Percentiles rank a stretch among this genome's conserved stretches.
Conservation (phyloP, 2,329 filamentous ascomycete species). For the Epichloe sylvatica region DNA sequence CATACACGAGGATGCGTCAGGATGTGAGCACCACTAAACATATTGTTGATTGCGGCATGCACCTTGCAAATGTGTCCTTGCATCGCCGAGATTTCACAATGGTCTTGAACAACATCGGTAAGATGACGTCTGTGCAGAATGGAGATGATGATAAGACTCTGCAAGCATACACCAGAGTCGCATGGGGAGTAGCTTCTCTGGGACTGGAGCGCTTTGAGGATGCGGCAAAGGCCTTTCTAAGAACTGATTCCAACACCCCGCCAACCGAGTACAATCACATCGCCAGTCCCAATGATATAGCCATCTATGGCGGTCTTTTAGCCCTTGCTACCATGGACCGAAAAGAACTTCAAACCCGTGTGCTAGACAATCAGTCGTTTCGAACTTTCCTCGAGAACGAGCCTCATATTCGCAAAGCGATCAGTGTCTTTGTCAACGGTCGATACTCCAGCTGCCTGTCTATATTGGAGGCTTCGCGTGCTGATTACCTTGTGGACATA, state of each 20-base stretch:
- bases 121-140: slow-evolving; percentile 42
- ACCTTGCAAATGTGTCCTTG: slow-evolving; percentile 61
- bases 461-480: slow-evolving; percentile 65
- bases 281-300: slow-evolving; percentile 73
- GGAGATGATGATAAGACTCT: slow-evolving; percentile 31
- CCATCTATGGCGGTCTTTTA: slow-evolving; percentile 80
- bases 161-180: slow-evolving; percentile 38
- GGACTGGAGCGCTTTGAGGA: slow-evolving; percentile 36
- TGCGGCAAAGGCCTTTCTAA: slow-evolving; percentile 59
- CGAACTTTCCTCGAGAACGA: slow-evolving; percentile 82
- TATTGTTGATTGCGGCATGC: slow-evolving; percentile 67
- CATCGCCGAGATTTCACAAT: slow-evolving; percentile 66
- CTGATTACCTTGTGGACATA: slow-evolving; percentile 83
- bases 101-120: slow-evolving; percentile 45
- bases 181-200: slow-evolving; percentile 36
- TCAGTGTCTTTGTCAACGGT: slow-evolving; percentile 77
- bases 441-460: slow-evolving; percentile 77
- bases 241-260: slow-evolving; percentile 36
- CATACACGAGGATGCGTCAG: slow-evolving; percentile 77
- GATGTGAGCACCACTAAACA: slow-evolving; percentile 76
- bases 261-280: slow-evolving; percentile 53
- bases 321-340: slow-evolving; percentile 84
- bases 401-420: slow-evolving; percentile 83
- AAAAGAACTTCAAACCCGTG: slow-evolving; percentile 54
- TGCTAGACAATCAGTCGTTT: slow-evolving; percentile 71